Evolutionary conservation across 108 stramenopile species (phyloP), one percentile per base, ranked within the genome.

Genomic region (Pseudonitzschia pungens): DNA sequence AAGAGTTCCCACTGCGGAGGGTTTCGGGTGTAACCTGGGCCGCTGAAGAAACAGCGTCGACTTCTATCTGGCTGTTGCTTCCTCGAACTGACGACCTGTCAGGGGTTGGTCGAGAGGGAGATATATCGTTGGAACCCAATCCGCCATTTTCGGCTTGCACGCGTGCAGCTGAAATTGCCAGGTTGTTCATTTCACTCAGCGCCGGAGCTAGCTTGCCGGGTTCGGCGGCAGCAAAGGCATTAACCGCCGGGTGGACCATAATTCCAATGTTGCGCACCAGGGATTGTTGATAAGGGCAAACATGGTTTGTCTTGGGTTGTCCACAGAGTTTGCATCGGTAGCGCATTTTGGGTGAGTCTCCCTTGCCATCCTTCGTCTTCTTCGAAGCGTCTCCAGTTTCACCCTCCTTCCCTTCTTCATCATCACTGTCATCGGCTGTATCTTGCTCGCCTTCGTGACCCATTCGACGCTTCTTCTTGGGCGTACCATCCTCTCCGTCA

Each of bases 301-400:
- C 74, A 77, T 93, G 92, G 42, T 89, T 87, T 48, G 89, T 85
- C 77, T 93, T 93, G 20, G 84, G 81, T 72, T 87, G 86, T 18
- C 92, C 92, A 56, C 92, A 93, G 18, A 89, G 70, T 56, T 89
- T 93, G 80, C 92, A 93, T 32, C 85, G 71, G 66, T 93, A 90
- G 44, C 85, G 80, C 81, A 85, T 89, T 32, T 80, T 88, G 22
- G n/a, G 54, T 22, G 54, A 55, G 21, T 70, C 59, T 2, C 75
- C 68, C 52, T 73, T 71, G 42, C 68, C 54, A 24, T 31, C 73
- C 65, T 69, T 53, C 29, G 27, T 41, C 21, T 57, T 60, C 48
- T 71, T 68, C 15, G 43, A 63, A 22, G 44, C 70, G 69, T 76
- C 69, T 10, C 28, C 68, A 48, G 43, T 66, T 64, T 72, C 74